phyloP scores from a whole-genome alignment of 2,329 filamentous ascomycete species.

The Neopestalotiopsis clavispora region DNA sequence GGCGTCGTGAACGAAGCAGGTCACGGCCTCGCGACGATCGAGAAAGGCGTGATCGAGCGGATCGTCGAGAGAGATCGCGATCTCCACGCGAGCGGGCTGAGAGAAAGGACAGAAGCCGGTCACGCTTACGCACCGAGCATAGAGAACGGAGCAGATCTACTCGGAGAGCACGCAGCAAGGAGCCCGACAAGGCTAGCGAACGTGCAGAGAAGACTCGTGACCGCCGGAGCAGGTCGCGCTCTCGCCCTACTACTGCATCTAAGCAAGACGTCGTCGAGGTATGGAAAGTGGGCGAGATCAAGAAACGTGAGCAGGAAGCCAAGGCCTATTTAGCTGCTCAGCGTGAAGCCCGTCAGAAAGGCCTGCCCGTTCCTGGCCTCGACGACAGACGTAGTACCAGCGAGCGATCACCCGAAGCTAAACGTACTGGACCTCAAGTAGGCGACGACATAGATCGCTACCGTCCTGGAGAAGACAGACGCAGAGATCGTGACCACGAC shows the following conservation, averaged over 20 bases:
- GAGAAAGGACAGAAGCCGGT: slow-evolving; percentile 34
- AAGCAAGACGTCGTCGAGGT: slow-evolving; percentile 48
- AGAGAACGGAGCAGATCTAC: slow-evolving; percentile 28
- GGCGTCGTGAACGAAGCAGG: slow-evolving; percentile 33
- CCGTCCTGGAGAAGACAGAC: slow-evolving; percentile 43
- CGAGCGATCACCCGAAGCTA: slow-evolving; percentile 49
- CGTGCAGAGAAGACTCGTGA: slow-evolving; percentile 33
- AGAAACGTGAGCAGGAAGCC: slow-evolving; percentile 66
- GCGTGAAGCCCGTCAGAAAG: slow-evolving; percentile 64
- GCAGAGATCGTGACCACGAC: slow-evolving; percentile 27
- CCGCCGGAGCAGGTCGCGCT: slow-evolving; percentile 46
- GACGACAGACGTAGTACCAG: slow-evolving; percentile 54
- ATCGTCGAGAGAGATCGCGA: slow-evolving; percentile 35
- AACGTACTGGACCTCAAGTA: slow-evolving; percentile 40
- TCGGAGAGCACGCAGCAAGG: slow-evolving; percentile 27
- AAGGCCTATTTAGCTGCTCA: slow-evolving; percentile 68
- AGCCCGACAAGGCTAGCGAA: slow-evolving; percentile 26
- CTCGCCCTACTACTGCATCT: slow-evolving; percentile 46
- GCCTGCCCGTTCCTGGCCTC: slow-evolving; percentile 61
- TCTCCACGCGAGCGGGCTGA: slow-evolving; percentile 34
- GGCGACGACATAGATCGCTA: slow-evolving; percentile 53
- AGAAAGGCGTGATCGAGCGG: slow-evolving; percentile 32
- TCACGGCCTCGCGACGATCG: slow-evolving; percentile 34
- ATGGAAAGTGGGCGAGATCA: slow-evolving; percentile 66
- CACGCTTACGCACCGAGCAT: slow-evolving; percentile 27